Conservation (phyloP, 2,329 filamentous ascomycete species). For the Calycina marina region DNA sequence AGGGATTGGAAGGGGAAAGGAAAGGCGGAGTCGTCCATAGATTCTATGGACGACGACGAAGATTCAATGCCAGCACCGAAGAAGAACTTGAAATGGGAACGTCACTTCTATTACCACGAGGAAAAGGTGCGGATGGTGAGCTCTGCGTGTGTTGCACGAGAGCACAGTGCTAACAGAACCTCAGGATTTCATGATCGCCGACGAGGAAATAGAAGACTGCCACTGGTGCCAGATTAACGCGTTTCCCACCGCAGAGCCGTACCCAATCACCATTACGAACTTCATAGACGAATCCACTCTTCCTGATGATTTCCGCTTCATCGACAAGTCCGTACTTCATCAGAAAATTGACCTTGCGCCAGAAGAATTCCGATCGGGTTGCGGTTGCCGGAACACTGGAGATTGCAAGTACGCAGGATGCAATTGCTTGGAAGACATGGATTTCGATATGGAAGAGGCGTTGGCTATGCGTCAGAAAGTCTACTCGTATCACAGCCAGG, state of each 20-base stretch:
- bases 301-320: constrained; percentile 51
- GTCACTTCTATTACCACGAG: neutral
- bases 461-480: constrained; percentile 8
- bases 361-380: constrained; percentile 52
- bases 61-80: no score
- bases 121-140: constrained; percentile 3
- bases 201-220: constrained; percentile 1
- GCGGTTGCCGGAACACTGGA: constrained; percentile 44
- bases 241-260: constrained; percentile 32
- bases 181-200: no score
- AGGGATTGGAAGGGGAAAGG: no score
- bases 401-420: constrained; percentile 55
- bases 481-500: constrained; percentile 41
- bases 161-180: no score
- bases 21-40: no score
- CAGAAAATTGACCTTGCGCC: constrained; percentile 44
- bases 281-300: constrained; percentile 38
- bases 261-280: constrained; percentile 51
- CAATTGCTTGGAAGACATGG: constrained; percentile 44
- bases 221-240: constrained; percentile 38
- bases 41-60: no score
- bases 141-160: no score
- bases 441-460: constrained; percentile 31
- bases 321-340: constrained; percentile 44
- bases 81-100: neutral